Evolutionary conservation across 2,329 filamentous ascomycete species (phyloP).

Genomic region (Thermomyces lanuginosus): DNA sequence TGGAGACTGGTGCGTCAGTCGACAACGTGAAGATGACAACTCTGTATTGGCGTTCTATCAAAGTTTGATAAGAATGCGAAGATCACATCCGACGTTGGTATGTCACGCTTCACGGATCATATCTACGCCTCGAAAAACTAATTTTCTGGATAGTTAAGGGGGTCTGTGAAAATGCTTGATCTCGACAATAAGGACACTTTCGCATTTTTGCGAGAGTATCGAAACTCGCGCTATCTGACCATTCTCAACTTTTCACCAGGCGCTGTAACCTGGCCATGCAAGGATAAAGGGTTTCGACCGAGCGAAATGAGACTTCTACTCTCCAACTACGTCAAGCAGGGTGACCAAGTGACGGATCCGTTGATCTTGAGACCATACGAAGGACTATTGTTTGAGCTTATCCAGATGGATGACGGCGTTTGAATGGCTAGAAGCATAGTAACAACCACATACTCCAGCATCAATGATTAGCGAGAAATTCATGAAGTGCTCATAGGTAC

Average conservation of each 20-base stretch:
- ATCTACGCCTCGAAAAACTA: background rate
- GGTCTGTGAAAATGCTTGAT: slow-evolving; percentile 7
- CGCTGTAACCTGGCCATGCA: slow-evolving; percentile 5
- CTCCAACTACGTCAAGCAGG: slow-evolving; percentile 5
- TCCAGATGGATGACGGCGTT: too few relatives aligned
- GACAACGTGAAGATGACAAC: slow-evolving; percentile 10
- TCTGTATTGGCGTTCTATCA: slow-evolving; percentile 45
- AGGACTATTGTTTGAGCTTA: too few relatives aligned
- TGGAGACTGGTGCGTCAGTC: slow-evolving; percentile 39
- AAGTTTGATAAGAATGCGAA: slow-evolving; percentile 37
- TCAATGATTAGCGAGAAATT: too few relatives aligned
- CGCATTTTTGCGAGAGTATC: slow-evolving; percentile 6
- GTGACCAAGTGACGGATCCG: slow-evolving; percentile 10
- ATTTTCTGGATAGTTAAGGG: slow-evolving; percentile 6
- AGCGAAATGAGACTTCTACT: slow-evolving; percentile 6
- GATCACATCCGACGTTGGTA: slow-evolving; percentile 24
- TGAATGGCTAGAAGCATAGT: too few relatives aligned
- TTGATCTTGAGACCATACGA: slow-evolving; percentile 4
- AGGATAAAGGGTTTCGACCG: slow-evolving; percentile 4
- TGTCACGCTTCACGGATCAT: slow-evolving; percentile 1
- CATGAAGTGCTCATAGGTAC: too few relatives aligned
- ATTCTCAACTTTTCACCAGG: slow-evolving; percentile 8
- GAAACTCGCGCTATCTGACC: slow-evolving; percentile 7
- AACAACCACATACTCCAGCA: too few relatives aligned
- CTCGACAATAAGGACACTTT: slow-evolving; percentile 7